Conservation (phyloP, 2,329 filamentous ascomycete species). For the Penicillium sp. region DNA sequence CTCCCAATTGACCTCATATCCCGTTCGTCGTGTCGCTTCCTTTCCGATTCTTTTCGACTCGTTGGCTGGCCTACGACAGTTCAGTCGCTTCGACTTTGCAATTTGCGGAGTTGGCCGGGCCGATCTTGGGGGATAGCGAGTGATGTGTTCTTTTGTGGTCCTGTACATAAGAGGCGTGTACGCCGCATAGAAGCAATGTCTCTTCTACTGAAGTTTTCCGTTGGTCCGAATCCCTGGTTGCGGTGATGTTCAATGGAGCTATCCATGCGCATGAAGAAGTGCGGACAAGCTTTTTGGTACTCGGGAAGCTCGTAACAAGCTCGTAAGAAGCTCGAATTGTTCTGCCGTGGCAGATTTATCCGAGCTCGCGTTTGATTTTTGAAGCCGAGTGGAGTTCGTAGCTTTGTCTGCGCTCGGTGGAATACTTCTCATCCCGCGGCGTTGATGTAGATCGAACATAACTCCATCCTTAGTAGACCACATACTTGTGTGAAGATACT, state of each 20-base stretch:
- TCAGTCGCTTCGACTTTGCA: constrained; percentile 6
- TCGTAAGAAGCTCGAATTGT: neutral
- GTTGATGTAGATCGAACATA: neutral
- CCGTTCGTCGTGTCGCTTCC: constrained; percentile 17
- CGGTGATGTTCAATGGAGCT: neutral
- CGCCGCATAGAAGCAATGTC: constrained; percentile 32
- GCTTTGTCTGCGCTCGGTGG: neutral
- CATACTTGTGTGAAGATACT: no score
- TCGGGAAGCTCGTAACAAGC: neutral
- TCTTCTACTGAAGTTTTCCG: constrained; percentile 14
- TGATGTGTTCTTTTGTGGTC: constrained; percentile 25
- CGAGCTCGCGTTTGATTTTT: no score
- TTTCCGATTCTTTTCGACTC: constrained; percentile 18
- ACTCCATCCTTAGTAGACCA: neutral
- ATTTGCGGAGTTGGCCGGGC: constrained; percentile 18
- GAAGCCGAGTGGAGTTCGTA: neutral
- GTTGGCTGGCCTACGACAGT: constrained; percentile 14
- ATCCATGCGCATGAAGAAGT: neutral
- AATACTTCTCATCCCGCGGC: neutral
- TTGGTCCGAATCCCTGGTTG: neutral
- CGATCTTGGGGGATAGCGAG: constrained; percentile 14
- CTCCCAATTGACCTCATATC: constrained; percentile 16
- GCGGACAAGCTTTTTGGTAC: neutral
- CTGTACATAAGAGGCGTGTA: constrained; percentile 36
- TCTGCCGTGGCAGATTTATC: neutral